Conservation (phyloP, 345 rosid genomes). For the Ceriops decandra region DNA sequence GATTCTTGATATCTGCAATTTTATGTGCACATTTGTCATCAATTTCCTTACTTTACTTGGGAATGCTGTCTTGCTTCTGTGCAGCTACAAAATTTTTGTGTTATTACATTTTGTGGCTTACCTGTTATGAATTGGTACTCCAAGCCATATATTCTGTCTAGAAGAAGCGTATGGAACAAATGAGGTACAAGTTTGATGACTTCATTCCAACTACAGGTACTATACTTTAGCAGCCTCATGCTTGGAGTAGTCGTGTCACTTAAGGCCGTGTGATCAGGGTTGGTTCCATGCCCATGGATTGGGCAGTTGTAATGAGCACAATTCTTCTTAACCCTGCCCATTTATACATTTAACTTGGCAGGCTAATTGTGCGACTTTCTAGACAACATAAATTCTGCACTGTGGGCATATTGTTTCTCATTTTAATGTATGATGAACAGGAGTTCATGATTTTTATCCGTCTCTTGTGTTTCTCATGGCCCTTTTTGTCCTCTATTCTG, state of each 20-base stretch:
- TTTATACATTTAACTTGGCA: too few relatives aligned
- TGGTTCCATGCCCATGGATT: too few relatives aligned
- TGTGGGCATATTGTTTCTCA: neutral
- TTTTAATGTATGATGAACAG: neutral
- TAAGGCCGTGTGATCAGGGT: too few relatives aligned
- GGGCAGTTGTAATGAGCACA: too few relatives aligned
- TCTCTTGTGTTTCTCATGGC: neutral
- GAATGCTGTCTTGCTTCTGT: neutral
- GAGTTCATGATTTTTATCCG: neutral
- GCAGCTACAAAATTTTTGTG: neutral
- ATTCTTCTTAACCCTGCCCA: too few relatives aligned
- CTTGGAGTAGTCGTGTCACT: too few relatives aligned
- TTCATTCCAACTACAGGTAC: neutral
- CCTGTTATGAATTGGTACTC: neutral
- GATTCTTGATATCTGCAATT: conserved; percentile 16
- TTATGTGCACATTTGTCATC: conserved; percentile 21
- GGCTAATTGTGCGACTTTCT: neutral
- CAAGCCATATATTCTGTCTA: neutral
- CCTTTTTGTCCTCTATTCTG: neutral
- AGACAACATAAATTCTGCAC: neutral
- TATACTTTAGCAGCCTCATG: too few relatives aligned
- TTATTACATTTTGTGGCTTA: neutral
- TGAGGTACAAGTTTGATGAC: neutral
- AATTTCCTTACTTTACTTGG: conserved; percentile 18
- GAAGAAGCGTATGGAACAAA: neutral